A percentile compares a stretch with the other conserved stretches of the same genome.
Evolutionary conservation across 495 filamentous ascomycete genomes (phyloP).

Genomic region (Xeromyces bisporus): DNA sequence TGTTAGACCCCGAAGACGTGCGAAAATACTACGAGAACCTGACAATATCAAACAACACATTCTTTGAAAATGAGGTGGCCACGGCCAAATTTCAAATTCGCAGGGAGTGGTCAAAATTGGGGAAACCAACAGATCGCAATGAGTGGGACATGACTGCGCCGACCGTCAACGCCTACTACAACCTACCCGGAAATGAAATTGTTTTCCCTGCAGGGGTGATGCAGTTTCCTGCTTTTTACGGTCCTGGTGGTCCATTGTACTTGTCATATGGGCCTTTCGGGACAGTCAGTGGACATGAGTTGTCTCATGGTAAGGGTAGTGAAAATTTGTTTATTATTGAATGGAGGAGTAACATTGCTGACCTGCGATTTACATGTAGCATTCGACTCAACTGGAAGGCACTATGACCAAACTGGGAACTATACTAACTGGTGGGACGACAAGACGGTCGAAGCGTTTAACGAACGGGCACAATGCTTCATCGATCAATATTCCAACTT

Average conservation of each 20-base stretch:
- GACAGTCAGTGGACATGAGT: slow-evolving; percentile 54
- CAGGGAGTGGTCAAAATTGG: slow-evolving; percentile 38
- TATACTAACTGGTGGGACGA: slow-evolving; percentile 57
- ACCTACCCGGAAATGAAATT: slow-evolving; percentile 46
- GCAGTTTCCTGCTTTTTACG: slow-evolving; percentile 51
- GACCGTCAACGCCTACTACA: slow-evolving; percentile 51
- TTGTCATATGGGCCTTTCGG: slow-evolving; percentile 56
- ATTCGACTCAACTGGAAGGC: slow-evolving; percentile 51
- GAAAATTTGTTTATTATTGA: background rate
- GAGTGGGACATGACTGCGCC: slow-evolving; percentile 46
- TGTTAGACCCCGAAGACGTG: slow-evolving; percentile 39
- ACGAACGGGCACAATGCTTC: slow-evolving; percentile 51
- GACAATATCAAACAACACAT: slow-evolving; percentile 32
- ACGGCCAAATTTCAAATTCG: slow-evolving; percentile 28
- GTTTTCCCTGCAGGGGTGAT: slow-evolving; percentile 60
- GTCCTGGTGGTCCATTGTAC: slow-evolving; percentile 43
- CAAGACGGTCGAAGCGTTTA: slow-evolving; percentile 42
- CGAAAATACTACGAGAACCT: slow-evolving; percentile 40
- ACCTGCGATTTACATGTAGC: slow-evolving; percentile 18
- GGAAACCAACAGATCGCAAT: slow-evolving; percentile 43
- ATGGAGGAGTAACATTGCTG: slow-evolving; percentile 1
- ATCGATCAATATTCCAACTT: slow-evolving; percentile 51
- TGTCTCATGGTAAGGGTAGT: slow-evolving; percentile 39
- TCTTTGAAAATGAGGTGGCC: slow-evolving; percentile 44
- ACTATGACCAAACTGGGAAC: slow-evolving; percentile 51